Conservation (phyloP, 139 green algal species). For the Edaphochlamys debaryana region DNA sequence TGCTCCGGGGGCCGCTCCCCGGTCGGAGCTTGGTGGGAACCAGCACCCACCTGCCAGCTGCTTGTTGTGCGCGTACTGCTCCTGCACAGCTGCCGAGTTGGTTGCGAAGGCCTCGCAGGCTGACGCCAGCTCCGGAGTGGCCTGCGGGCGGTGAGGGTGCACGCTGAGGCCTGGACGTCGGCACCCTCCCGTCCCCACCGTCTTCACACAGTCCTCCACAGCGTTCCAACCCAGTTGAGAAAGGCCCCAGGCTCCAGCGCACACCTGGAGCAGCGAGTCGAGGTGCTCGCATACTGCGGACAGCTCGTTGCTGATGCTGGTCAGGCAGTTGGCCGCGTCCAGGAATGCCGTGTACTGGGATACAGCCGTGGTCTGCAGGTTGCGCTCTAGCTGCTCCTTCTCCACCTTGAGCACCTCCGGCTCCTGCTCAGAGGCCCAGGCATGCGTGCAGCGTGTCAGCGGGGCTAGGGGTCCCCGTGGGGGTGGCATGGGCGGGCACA, state of each 20-base stretch:
- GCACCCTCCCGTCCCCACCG: too few relatives aligned
- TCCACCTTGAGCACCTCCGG: constrained; percentile 91
- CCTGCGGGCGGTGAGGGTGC: constrained; percentile 33
- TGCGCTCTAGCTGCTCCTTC: constrained; percentile 76
- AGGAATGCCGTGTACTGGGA: constrained; percentile 66
- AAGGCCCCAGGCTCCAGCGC: too few relatives aligned
- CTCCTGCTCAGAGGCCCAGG: constrained; percentile 61
- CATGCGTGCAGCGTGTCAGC: background rate
- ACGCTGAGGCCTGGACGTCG: too few relatives aligned
- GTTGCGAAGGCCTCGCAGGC: constrained; percentile 72
- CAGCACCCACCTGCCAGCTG: constrained; percentile 71
- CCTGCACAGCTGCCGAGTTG: constrained; percentile 56
- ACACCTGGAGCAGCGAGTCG: constrained; percentile 52
- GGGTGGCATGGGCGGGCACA: too few relatives aligned
- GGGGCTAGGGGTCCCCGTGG: too few relatives aligned
- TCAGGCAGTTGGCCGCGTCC: constrained; percentile 56
- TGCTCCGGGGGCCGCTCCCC: too few relatives aligned
- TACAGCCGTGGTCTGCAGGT: constrained; percentile 57
- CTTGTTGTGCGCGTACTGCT: constrained; percentile 71
- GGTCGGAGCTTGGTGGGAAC: too few relatives aligned
- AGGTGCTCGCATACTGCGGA: constrained; percentile 48
- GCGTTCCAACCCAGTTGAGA: too few relatives aligned
- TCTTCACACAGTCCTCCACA: too few relatives aligned
- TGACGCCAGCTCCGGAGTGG: constrained; percentile 71
- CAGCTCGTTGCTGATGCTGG: constrained; percentile 58